A percentile compares a stretch with the other conserved stretches of the same genome.
phyloP scores from a whole-genome alignment of 177 flowering plant species.

The Vitis hybrid region DNA sequence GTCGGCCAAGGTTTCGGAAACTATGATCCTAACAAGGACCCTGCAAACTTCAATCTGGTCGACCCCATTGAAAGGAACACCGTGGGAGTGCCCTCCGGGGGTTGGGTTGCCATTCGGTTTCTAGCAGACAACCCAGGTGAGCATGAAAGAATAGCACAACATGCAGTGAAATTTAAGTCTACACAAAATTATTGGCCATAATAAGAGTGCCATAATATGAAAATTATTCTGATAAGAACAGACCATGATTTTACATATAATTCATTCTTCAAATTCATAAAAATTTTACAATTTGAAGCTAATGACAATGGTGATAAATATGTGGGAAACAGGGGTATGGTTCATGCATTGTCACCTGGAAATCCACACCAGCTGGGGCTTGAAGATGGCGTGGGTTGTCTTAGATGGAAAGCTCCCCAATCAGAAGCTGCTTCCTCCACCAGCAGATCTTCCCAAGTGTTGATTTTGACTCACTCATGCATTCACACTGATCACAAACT shows the following conservation, averaged over 20 bases:
- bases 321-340: slow-evolving; percentile 21
- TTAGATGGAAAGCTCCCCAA: slow-evolving; percentile 29
- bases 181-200: no score
- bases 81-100: slow-evolving; percentile 46
- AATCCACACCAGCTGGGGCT: slow-evolving; percentile 30
- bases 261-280: no score
- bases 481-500: background rate
- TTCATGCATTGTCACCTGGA: slow-evolving; percentile 31
- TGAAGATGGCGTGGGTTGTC: slow-evolving; percentile 36
- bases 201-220: no score
- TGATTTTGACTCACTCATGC: slow-evolving; percentile 3
- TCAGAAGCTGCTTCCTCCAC: slow-evolving; percentile 35
- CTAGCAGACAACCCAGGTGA: slow-evolving; percentile 45
- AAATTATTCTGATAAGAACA: no score
- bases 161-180: no score
- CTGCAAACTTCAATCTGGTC: slow-evolving; percentile 37
- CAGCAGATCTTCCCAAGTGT: slow-evolving; percentile 33
- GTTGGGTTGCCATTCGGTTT: slow-evolving; percentile 55
- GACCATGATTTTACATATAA: no score
- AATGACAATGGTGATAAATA: background rate
- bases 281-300: no score
- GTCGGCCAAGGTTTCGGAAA: slow-evolving; percentile 50
- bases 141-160: background rate
- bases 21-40: slow-evolving; percentile 40
- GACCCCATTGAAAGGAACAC: slow-evolving; percentile 52